Evolutionary conservation across 345 rosid genomes (phyloP).

Genomic region (Camelina sativa): DNA sequence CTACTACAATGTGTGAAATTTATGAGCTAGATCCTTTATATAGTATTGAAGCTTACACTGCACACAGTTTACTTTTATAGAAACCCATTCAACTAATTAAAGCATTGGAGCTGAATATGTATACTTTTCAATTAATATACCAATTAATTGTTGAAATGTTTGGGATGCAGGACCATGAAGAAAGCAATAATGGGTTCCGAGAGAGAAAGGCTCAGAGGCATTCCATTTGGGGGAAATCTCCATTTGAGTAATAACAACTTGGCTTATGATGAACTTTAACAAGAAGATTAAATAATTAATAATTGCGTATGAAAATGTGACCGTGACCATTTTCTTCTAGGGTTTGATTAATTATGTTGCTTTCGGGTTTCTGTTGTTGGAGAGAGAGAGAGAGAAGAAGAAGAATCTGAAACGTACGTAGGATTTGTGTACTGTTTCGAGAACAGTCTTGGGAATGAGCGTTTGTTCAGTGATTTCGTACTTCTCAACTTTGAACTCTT

Average conservation of each 20-base stretch:
- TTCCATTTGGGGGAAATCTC: conserved; percentile 67
- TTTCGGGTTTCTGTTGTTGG: conserved; percentile 36
- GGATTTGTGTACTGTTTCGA: conserved; percentile 32
- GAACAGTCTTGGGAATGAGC: conserved; percentile 41
- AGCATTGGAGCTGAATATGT: conserved; percentile 32
- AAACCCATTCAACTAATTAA: conserved; percentile 41
- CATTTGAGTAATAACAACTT: conserved; percentile 50
- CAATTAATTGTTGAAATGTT: conserved; percentile 39
- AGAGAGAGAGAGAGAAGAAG: conserved; percentile 18
- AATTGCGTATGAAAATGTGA: conserved; percentile 24
- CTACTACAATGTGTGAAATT: conserved; percentile 49
- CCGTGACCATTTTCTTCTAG: conserved; percentile 40
- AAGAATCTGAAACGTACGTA: conserved; percentile 27
- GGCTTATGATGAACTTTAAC: conserved; percentile 5
- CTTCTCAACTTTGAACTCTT: conserved; percentile 31
- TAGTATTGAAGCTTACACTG: conserved; percentile 40
- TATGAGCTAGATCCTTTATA: conserved; percentile 37
- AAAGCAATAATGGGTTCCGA: conserved; percentile 62
- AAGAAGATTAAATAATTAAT: background rate
- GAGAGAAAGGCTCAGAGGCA: conserved; percentile 78
- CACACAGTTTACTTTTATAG: conserved; percentile 37
- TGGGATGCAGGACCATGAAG: conserved; percentile 62
- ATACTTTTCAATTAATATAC: background rate
- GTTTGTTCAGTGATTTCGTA: conserved; percentile 35
- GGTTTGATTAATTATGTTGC: conserved; percentile 36